Evolutionary conservation across 495 filamentous ascomycete species (phyloP), one percentile per base, ranked within the genome.

Genomic region (Amphirosellinia nigrospora): DNA sequence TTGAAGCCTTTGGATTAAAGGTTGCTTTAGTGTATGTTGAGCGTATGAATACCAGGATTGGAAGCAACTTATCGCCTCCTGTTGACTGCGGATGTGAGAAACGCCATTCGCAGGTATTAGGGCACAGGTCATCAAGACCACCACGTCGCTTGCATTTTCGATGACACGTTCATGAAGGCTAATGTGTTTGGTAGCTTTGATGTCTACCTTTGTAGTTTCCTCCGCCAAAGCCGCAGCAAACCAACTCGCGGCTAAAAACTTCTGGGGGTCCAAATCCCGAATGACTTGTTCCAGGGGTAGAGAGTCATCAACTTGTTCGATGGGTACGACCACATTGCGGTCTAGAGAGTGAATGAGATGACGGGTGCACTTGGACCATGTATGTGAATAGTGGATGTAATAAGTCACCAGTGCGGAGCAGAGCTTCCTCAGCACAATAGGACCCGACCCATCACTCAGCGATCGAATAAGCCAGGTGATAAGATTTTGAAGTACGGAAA

Each of bases 321-420:
- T 73, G 0, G 83, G 76, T 0, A 85, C 70, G 23, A 83, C 78
- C 61, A 84, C 76, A 66, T 88, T 85, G 70, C 83, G 71, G 68
- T 86, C 82, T 73, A 93, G 76, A 76, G 89, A 89, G 76, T 87
- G 81, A 69, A 89, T 82, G 10, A 97, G 80, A 73, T 94, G 91
- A 71, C 85, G 86, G 10, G 97, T 58, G 64, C 90, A 93, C 68
- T 82, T 83, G 38, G 83, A 82, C 93, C 93, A 97, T 4, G 85
- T 82, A 30, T 86, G 80, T 0, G 88, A 87, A 48, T 92, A 89
- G 63, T 91, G 90, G 36, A 94, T 80, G 74, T 94, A 97, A 74
- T 92, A 93, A 5, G 91, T 89, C 45, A 92, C 91, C 10, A 98
- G 79, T 46, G 93, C 92, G 28, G 91, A 89, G 72, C 93, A 94